These are phyloP conservation scores for Malus hybrid DNA, from an alignment of 331 rosid species.

Conservation along the genomic window DNA sequence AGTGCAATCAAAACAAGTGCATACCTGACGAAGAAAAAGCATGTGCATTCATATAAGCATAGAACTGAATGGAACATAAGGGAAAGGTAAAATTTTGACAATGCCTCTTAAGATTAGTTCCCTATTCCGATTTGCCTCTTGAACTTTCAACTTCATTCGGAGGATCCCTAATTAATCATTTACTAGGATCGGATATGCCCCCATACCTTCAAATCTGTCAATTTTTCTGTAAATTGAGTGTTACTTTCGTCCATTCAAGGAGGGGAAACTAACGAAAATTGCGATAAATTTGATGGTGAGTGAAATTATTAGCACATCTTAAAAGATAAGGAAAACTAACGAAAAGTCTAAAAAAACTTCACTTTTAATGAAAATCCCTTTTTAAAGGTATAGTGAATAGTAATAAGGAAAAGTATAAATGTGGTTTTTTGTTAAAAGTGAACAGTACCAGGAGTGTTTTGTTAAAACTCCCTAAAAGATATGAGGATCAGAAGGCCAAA, in stretches of 20 bases:
- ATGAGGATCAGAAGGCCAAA: too few relatives aligned
- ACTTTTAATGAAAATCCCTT: too few relatives aligned
- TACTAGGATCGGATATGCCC: not conserved
- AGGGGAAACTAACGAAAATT: not conserved
- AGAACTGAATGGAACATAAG: not conserved
- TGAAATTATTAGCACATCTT: too few relatives aligned
- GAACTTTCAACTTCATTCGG: not conserved
- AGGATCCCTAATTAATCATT: conserved; percentile 12
- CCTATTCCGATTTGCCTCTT: not conserved
- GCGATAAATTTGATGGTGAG: too few relatives aligned
- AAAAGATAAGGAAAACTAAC: too few relatives aligned
- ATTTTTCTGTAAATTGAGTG: not conserved
- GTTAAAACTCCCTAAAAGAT: too few relatives aligned
- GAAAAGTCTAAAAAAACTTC: too few relatives aligned
- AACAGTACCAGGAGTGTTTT: too few relatives aligned
- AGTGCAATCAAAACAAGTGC: conserved; percentile 79
- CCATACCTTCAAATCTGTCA: conserved; percentile 48
- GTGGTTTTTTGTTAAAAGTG: too few relatives aligned
- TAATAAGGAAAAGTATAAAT: too few relatives aligned
- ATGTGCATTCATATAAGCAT: not conserved
- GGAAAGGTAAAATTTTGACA: not conserved
- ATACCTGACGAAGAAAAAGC: conserved; percentile 43
- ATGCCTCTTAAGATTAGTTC: not conserved
- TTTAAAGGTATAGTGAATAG: too few relatives aligned
- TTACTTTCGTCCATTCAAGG: not conserved